These are phyloP conservation scores for Omphalotus guepiniiformis DNA, from an alignment of 768 basidiomycete species.

Conservation along the genomic window DNA sequence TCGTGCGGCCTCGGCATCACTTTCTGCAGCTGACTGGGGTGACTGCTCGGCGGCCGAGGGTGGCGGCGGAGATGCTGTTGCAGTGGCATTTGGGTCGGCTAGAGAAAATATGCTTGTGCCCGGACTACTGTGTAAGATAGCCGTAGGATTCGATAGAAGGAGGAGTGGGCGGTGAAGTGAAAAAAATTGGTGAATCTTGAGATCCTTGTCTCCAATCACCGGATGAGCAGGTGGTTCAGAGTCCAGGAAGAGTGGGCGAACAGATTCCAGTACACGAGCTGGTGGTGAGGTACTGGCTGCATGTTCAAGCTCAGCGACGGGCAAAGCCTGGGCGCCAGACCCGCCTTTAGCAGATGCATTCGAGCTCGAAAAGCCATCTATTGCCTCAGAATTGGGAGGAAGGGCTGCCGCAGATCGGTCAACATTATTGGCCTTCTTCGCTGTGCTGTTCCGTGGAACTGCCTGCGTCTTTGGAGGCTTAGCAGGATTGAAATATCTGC, in stretches of 20 bases:
- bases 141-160: conserved; percentile 57
- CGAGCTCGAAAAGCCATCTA: too few relatives aligned
- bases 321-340: conserved; percentile 8
- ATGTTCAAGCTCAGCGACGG: conserved; percentile 15
- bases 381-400: too few relatives aligned
- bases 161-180: conserved; percentile 76
- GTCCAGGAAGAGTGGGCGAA: background rate
- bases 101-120: conserved; percentile 10
- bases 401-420: conserved; percentile 24
- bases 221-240: conserved; percentile 38
- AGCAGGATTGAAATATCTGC: conserved; percentile 70
- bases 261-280: conserved; percentile 9
- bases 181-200: conserved; percentile 83
- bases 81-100: conserved; percentile 10
- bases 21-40: conserved; percentile 53
- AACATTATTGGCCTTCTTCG: conserved; percentile 37
- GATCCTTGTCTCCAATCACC: conserved; percentile 57
- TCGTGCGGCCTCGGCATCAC: conserved; percentile 77
- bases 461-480: conserved; percentile 52
- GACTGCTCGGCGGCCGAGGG: conserved; percentile 32
- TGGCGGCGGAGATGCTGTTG: conserved; percentile 16
- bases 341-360: conserved; percentile 11
- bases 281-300: conserved; percentile 1
- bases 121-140: conserved; percentile 47
- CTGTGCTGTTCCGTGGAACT: conserved; percentile 28